Evolutionary conservation across 176 grass and related monocot genomes (phyloP).

Genomic region (Pharus latifolius): DNA sequence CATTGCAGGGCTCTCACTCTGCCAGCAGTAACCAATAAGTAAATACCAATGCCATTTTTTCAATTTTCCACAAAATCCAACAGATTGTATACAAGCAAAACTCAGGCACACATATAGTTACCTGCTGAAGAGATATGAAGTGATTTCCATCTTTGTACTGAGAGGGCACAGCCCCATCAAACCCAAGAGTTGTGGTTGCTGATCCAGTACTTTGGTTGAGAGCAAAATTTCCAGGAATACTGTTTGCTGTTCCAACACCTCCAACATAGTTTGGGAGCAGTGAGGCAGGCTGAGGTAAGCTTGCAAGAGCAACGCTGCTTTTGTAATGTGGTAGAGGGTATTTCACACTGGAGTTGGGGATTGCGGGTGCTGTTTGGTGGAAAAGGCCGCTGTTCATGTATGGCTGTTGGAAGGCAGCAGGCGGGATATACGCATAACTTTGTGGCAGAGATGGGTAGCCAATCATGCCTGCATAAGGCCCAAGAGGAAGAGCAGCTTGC

Average conservation of each 20-base stretch:
- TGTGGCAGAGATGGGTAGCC: constrained; percentile 59
- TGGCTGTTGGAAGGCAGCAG: constrained; percentile 53
- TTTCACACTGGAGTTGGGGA: constrained; percentile 46
- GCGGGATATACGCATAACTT: constrained; percentile 62
- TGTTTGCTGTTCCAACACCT: constrained; percentile 45
- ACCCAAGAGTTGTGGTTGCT: constrained; percentile 40
- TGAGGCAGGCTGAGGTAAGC: constrained; percentile 46
- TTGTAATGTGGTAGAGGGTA: constrained; percentile 72
- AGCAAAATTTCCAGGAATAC: constrained; percentile 50
- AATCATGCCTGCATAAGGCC: constrained; percentile 53
- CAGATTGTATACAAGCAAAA: not conserved
- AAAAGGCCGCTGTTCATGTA: constrained; percentile 48
- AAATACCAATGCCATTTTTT: too few relatives aligned
- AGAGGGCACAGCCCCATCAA: constrained; percentile 40
- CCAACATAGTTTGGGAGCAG: constrained; percentile 44
- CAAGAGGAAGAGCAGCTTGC: constrained; percentile 66
- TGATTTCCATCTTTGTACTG: constrained; percentile 70
- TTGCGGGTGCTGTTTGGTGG: constrained; percentile 48
- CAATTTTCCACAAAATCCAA: not conserved
- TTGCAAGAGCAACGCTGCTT: constrained; percentile 43
- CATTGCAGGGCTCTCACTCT: constrained; percentile 63
- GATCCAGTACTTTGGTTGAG: constrained; percentile 45
- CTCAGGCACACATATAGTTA: not conserved
- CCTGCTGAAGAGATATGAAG: constrained; percentile 64
- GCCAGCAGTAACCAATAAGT: not conserved